Conservation (phyloP, 2,329 filamentous ascomycete species). For the Pseudopyricularia javanii region DNA sequence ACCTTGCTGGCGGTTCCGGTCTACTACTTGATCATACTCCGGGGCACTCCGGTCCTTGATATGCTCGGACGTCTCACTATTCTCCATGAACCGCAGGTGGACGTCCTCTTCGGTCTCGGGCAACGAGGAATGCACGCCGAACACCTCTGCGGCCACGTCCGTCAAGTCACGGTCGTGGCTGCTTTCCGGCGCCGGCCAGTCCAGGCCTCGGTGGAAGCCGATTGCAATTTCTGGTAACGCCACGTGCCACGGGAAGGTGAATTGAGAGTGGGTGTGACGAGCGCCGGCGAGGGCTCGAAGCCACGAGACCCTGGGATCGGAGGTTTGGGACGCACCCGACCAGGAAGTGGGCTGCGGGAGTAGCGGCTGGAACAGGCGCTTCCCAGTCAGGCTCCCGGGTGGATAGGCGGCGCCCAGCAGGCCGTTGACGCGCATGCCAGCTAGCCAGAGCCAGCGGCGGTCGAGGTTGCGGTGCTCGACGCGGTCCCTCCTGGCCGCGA, state of each 20-base stretch:
- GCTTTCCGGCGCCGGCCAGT: background rate
- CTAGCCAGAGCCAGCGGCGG: slow-evolving; percentile 3
- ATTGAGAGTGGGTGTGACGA: background rate
- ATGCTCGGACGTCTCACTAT: background rate
- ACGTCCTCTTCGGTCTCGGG: slow-evolving; percentile 27
- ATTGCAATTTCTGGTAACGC: background rate
- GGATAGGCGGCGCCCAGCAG: background rate
- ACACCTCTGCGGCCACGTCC: background rate
- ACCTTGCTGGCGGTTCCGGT: background rate
- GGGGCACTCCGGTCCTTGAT: background rate
- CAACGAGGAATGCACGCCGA: background rate
- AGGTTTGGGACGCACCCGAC: background rate
- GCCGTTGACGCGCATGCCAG: background rate
- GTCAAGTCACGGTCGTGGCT: background rate
- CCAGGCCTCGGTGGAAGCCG: background rate
- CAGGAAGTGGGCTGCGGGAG: background rate
- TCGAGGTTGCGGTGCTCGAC: slow-evolving; percentile 7
- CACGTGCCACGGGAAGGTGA: background rate
- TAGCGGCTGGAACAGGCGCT: background rate
- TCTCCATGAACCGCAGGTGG: slow-evolving; percentile 11
- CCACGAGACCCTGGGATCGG: background rate
- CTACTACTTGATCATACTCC: background rate
- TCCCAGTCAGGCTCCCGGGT: background rate
- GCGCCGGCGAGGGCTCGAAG: background rate
- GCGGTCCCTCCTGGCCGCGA: slow-evolving; percentile 13